Percentiles rank a stretch among this genome's conserved stretches.
phyloP scores from a whole-genome alignment of 192 early-diverging fungal species.

The Gamsiella multidivaricata region DNA sequence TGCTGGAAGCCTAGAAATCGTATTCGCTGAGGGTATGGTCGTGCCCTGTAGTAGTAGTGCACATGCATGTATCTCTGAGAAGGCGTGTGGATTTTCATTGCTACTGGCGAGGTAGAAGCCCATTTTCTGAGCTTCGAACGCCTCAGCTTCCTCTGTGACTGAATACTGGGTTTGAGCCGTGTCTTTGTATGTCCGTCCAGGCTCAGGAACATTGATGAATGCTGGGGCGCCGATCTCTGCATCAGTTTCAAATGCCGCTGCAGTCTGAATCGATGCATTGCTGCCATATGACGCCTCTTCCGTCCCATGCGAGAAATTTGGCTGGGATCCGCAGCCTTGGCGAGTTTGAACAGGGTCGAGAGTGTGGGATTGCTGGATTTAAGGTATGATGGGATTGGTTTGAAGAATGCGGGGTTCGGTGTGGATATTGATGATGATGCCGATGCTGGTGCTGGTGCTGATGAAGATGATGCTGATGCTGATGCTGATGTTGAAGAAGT shows the following conservation, averaged over 20 bases:
- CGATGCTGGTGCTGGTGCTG: constrained; percentile 8
- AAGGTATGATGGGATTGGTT: neutral
- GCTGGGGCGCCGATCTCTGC: constrained; percentile 13
- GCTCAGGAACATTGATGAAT: constrained; percentile 17
- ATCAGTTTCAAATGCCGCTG: neutral
- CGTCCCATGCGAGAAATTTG: constrained; percentile 3
- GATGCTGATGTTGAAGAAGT: neutral
- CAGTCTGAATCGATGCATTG: constrained; percentile 12
- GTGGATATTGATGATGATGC: neutral
- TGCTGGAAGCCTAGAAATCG: constrained; percentile 34
- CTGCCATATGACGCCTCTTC: constrained; percentile 7
- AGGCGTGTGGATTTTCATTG: neutral
- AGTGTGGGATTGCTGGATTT: neutral
- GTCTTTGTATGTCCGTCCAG: constrained; percentile 5
- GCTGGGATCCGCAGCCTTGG: neutral
- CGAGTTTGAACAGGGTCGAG: neutral
- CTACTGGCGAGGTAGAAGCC: neutral
- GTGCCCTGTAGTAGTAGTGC: constrained; percentile 20
- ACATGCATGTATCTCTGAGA: constrained; percentile 20
- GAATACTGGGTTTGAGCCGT: too few relatives aligned
- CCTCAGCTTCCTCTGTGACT: too few relatives aligned
- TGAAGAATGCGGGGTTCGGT: too few relatives aligned
- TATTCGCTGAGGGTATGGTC: neutral
- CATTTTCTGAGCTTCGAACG: too few relatives aligned
- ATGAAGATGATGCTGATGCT: neutral